Conservation (phyloP, 2,329 filamentous ascomycete genomes). For the Fonsecaea pedrosoi region DNA sequence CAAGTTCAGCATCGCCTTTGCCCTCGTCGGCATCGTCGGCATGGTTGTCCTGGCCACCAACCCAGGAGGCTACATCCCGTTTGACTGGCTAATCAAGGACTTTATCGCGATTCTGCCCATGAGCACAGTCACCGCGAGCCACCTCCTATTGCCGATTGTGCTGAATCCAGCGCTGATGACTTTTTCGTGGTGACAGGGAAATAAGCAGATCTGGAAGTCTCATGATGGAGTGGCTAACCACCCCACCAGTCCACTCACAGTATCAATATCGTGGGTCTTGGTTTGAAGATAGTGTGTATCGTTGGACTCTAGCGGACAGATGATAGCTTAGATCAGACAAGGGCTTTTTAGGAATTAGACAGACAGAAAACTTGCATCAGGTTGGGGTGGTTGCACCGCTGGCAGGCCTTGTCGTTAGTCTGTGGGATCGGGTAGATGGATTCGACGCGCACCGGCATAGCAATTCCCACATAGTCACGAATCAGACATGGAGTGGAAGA, state of each 20-base stretch:
- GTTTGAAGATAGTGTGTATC: no score
- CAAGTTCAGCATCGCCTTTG: constrained; percentile 63
- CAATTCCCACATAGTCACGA: neutral
- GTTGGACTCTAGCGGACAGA: no score
- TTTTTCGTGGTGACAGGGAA: constrained; percentile 38
- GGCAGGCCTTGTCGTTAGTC: no score
- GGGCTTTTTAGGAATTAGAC: neutral
- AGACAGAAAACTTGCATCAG: neutral
- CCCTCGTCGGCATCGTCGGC: constrained; percentile 53
- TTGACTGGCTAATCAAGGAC: constrained; percentile 62
- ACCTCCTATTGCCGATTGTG: constrained; percentile 42
- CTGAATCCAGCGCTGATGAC: constrained; percentile 44
- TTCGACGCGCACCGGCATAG: no score
- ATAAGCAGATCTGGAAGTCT: no score
- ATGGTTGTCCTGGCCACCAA: constrained; percentile 58
- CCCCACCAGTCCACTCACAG: no score
- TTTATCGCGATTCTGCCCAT: constrained; percentile 69
- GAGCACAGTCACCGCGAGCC: constrained; percentile 52
- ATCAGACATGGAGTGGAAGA: neutral
- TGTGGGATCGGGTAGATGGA: no score
- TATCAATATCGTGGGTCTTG: no score
- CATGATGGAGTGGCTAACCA: no score
- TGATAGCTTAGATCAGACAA: no score
- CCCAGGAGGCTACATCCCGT: constrained; percentile 48
- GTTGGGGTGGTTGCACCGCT: neutral